Evolutionary conservation across 495 filamentous ascomycete species (phyloP), one percentile per base, ranked within the genome.

Genomic region (Aspergillus taichungensis): DNA sequence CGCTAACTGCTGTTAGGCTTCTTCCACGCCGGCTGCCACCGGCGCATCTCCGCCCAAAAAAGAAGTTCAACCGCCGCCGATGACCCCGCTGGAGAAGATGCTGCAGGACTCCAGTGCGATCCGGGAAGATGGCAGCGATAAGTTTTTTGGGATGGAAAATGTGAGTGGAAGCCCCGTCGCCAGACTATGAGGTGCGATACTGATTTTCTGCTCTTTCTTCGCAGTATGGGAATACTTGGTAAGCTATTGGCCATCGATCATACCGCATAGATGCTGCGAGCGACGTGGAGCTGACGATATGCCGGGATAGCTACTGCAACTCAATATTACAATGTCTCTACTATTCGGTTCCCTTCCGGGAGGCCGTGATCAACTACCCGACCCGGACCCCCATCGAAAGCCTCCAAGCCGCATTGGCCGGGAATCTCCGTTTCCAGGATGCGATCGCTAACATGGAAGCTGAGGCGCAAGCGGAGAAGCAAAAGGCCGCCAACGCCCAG

Each of bases 121-220:
- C 46, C 78, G 88, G 47, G 69, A 69, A 32, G 90, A 98, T 71
- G 92, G 94, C 13, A 96, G 85, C 63, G 92, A 98, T 67, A 95
- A 95, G 72, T 97, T 94, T 68, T 97, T 91, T 71, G 92, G 94
- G 3, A 82, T 97, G 73, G 92, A 97, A 66, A 98, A 98, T 71
- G 89, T 96, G 73, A 74, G 86, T 65, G 13, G 37, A 9, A 30
- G 35, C 42, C 47, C 45, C 4, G 18, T 24, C 18, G 18, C 18
- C 18, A 24, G 18, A 18, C 37, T 46, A n/a, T 49, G 18, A 43
- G 41, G 18, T 4, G 18, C 18, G 18, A 24, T 24, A 55, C 36
- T 47, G 40, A 30, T 41, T 42, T 30, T 51, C 35, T 46, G 13
- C 27, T 42, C 24, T 13, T 34, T 52, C 18, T 24, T 24, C 18